A percentile compares a stretch with the other conserved stretches of the same genome.
These are phyloP conservation scores for Trichoderma oligosporum DNA, from an alignment of 2,329 filamentous ascomycete species.

Conservation along the genomic window DNA sequence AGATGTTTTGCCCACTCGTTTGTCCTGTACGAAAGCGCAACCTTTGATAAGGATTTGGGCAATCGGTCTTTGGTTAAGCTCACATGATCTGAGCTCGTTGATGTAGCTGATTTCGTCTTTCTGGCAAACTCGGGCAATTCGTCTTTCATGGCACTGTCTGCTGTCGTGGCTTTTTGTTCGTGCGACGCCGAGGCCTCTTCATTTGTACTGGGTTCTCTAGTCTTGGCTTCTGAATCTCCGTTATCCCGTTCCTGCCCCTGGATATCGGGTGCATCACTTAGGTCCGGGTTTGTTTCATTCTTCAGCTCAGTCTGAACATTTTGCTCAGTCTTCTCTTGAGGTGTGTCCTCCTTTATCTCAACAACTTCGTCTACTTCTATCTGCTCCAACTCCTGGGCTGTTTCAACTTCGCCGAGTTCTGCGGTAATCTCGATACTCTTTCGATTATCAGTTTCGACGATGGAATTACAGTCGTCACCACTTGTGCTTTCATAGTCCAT, in stretches of 20 bases:
- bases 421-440: constrained; percentile 41
- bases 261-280: not conserved
- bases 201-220: not conserved
- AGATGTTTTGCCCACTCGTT: constrained; percentile 97
- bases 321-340: not conserved
- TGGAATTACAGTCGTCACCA: constrained; percentile 32
- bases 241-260: not conserved
- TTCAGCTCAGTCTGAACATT: not conserved
- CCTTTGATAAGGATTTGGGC: constrained; percentile 67
- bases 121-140: constrained; percentile 26
- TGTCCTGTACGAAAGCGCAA: constrained; percentile 79
- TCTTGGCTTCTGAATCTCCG: not conserved
- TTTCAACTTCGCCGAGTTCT: constrained; percentile 30
- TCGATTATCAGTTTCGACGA: constrained; percentile 24
- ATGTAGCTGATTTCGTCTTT: constrained; percentile 41
- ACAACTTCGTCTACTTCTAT: not conserved
- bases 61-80: constrained; percentile 59
- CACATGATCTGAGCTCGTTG: constrained; percentile 41
- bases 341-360: not conserved
- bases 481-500: constrained; percentile 50
- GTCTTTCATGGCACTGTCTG: not conserved
- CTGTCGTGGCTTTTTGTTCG: constrained; percentile 4
- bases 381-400: not conserved
- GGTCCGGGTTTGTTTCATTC: not conserved
- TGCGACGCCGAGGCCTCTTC: constrained; percentile 5